Evolutionary conservation across 768 basidiomycete genomes (phyloP).

Genomic region (Candolleomyces aberdarensis): DNA sequence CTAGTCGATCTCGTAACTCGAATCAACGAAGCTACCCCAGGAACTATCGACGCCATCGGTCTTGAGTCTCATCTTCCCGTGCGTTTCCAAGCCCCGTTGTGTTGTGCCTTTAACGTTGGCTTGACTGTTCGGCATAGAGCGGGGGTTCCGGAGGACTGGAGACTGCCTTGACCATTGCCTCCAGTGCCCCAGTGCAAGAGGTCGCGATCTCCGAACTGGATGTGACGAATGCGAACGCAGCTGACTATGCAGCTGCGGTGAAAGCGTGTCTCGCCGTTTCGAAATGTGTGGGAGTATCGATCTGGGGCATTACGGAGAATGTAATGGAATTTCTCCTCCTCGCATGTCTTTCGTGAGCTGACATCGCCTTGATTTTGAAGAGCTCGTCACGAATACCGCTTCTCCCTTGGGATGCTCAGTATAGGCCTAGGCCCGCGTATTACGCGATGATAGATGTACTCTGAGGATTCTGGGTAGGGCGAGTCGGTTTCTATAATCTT

Average conservation of each 20-base stretch:
- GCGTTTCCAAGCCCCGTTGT: neutral
- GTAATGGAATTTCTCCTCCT: slow-evolving; percentile 18
- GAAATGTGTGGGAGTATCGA: slow-evolving; percentile 42
- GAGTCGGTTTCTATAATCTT: too few relatives aligned
- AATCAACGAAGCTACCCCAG: slow-evolving; percentile 32
- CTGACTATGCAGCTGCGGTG: slow-evolving; percentile 42
- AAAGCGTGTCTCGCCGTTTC: slow-evolving; percentile 42
- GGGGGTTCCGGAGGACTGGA: slow-evolving; percentile 41
- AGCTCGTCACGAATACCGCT: neutral
- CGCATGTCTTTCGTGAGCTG: too few relatives aligned
- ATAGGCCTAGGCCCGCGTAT: neutral
- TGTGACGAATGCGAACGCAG: slow-evolving; percentile 32
- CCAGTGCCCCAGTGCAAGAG: slow-evolving; percentile 38
- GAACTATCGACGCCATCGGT: slow-evolving; percentile 47
- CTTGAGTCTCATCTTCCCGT: slow-evolving; percentile 39
- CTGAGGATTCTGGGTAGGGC: neutral
- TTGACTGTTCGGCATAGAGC: slow-evolving; percentile 12
- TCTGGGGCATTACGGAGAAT: slow-evolving; percentile 45
- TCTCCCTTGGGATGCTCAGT: neutral
- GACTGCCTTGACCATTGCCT: slow-evolving; percentile 34
- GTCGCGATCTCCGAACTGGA: slow-evolving; percentile 47
- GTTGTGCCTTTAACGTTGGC: neutral
- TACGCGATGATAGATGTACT: neutral
- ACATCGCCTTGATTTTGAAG: neutral
- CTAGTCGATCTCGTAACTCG: slow-evolving; percentile 40